Evolutionary conservation across 1,284 basidiomycete species (phyloP).

Genomic region (Boletus subluridellus): DNA sequence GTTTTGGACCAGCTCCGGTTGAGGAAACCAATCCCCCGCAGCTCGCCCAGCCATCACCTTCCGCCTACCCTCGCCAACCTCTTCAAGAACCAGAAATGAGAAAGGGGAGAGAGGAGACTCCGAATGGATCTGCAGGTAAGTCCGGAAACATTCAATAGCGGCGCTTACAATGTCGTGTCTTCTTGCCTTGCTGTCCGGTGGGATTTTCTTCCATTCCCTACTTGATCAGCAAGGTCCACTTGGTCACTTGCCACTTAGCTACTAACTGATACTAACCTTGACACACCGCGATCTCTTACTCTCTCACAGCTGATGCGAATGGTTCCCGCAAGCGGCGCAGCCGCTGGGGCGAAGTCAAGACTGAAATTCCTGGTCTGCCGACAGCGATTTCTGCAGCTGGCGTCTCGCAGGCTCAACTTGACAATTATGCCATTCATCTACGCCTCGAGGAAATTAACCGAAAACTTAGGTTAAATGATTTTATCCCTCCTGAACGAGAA

Average conservation of each 20-base stretch:
- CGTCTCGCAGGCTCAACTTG: constrained; percentile 88
- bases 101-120: constrained; percentile 59
- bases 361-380: constrained; percentile 85
- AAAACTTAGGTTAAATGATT: constrained; percentile 90
- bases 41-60: constrained; percentile 80
- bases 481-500: constrained; percentile 93
- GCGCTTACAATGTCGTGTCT: constrained; percentile 33
- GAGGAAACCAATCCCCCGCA: constrained; percentile 74
- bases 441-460: constrained; percentile 96
- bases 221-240: constrained; percentile 34
- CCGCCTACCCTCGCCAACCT: constrained; percentile 69
- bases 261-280: constrained; percentile 57
- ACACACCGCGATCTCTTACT: constrained; percentile 40
- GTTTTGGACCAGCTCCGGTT: constrained; percentile 80
- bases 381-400: constrained; percentile 89
- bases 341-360: constrained; percentile 91
- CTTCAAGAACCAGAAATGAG: constrained; percentile 55
- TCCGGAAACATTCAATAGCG: constrained; percentile 30
- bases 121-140: constrained; percentile 60
- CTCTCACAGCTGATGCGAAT: constrained; percentile 64
- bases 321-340: constrained; percentile 89
- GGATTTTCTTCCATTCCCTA: constrained; percentile 27
- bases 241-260: constrained; percentile 46
- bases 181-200: constrained; percentile 34
- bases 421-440: constrained; percentile 93